phyloP scores from a whole-genome alignment of 164 flowering plant species.

The Macadamia integrifolia region DNA sequence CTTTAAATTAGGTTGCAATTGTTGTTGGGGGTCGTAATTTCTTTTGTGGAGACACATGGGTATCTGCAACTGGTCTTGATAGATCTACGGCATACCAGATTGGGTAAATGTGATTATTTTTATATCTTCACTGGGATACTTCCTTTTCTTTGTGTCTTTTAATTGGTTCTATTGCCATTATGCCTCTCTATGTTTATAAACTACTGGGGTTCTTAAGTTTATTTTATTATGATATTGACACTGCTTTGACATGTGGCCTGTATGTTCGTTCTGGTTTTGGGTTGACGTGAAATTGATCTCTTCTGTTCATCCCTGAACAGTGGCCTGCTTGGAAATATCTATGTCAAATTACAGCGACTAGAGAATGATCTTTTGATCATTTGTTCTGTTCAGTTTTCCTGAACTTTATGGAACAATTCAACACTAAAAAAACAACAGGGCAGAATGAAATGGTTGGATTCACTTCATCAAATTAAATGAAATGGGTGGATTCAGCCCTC shows the following conservation, averaged over 20 bases:
- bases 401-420: too few relatives aligned
- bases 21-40: slow-evolving; percentile 95
- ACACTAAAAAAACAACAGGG: too few relatives aligned
- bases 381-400: too few relatives aligned
- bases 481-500: too few relatives aligned
- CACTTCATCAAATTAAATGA: too few relatives aligned
- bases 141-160: neutral
- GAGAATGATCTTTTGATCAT: too few relatives aligned
- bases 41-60: slow-evolving; percentile 92
- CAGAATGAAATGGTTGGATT: too few relatives aligned
- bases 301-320: neutral
- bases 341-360: too few relatives aligned
- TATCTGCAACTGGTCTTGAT: slow-evolving; percentile 71
- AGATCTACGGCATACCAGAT: slow-evolving; percentile 82
- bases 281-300: neutral
- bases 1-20: slow-evolving; percentile 65
- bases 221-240: neutral
- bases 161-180: neutral
- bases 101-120: slow-evolving; percentile 44
- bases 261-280: neutral
- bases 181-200: neutral
- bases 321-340: too few relatives aligned
- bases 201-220: neutral
- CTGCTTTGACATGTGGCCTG: neutral
- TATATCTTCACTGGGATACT: neutral